Conservation (phyloP, 106 monocot species). For the Dendrobium huoshanense region DNA sequence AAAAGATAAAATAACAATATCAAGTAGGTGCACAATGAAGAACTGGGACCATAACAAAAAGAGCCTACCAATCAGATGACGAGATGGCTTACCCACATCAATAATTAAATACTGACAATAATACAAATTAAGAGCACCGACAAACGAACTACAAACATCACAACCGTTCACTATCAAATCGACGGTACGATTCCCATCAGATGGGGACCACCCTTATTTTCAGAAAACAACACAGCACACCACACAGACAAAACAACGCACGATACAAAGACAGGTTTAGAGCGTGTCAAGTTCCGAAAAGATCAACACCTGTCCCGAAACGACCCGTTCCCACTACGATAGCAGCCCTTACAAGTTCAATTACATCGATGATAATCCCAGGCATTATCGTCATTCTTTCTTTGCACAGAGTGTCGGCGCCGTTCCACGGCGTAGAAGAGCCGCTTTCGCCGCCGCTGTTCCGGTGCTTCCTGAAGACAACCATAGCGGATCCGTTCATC, state of each 20-base stretch:
- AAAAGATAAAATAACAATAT: not conserved
- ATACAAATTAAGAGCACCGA: not conserved
- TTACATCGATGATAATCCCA: not conserved
- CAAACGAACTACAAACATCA: not conserved
- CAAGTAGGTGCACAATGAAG: not conserved
- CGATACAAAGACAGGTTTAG: not conserved
- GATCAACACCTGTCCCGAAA: not conserved
- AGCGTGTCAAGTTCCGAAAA: not conserved
- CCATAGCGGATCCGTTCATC: conserved; percentile 21
- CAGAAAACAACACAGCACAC: not conserved
- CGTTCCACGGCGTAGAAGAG: not conserved
- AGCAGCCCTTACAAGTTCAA: not conserved
- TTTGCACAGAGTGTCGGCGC: not conserved
- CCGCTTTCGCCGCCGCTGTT: not conserved
- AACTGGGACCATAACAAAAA: not conserved
- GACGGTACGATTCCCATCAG: conserved; percentile 1
- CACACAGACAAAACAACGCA: not conserved
- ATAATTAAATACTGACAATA: not conserved
- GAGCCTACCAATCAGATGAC: not conserved
- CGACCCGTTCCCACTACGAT: not conserved
- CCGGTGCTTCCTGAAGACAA: conserved; percentile 27
- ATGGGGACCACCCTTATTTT: not conserved
- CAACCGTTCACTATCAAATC: not conserved
- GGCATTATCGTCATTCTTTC: not conserved
- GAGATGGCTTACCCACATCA: not conserved